Conservation (phyloP, 2,329 filamentous ascomycete species). For the Hirsutella minnesotensis region DNA sequence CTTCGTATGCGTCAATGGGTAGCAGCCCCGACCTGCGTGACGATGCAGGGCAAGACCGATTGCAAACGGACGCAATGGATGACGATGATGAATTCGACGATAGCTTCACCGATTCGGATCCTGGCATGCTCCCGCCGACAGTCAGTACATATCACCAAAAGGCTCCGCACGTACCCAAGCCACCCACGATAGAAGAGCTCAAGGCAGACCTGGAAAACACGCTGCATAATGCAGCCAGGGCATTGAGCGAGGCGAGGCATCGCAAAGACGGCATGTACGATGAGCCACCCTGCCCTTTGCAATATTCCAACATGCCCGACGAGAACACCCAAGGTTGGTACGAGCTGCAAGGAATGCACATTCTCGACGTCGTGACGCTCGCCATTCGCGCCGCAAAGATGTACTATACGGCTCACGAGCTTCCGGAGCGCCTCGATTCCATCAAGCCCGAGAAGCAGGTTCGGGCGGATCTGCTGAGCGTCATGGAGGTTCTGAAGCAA, state of each 20-base stretch:
- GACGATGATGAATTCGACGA: conserved; percentile 44
- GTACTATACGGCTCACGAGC: conserved; percentile 89
- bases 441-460: conserved; percentile 84
- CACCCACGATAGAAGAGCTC: conserved; percentile 71
- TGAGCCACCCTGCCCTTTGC: conserved; percentile 14
- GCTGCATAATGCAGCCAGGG: conserved; percentile 56
- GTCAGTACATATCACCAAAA: conserved; percentile 90
- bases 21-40: conserved; percentile 44
- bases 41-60: conserved; percentile 26
- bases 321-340: conserved; percentile 55
- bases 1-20: conserved; percentile 47
- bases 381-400: conserved; percentile 93
- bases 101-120: conserved; percentile 49
- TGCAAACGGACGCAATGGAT: conserved; percentile 30
- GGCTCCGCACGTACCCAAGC: conserved; percentile 68
- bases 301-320: conserved; percentile 27
- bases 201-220: conserved; percentile 55
- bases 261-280: conserved; percentile 20
- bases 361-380: conserved; percentile 84
- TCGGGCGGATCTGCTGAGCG: conserved; percentile 68
- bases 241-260: conserved; percentile 47
- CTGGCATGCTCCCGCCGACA: conserved; percentile 85
- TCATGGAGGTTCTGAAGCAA: conserved; percentile 83
- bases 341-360: conserved; percentile 82
- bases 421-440: conserved; percentile 70